Base-by-base conservation (phyloP, 305 asterid genomes). In the Coffea humblotiana region DNA sequence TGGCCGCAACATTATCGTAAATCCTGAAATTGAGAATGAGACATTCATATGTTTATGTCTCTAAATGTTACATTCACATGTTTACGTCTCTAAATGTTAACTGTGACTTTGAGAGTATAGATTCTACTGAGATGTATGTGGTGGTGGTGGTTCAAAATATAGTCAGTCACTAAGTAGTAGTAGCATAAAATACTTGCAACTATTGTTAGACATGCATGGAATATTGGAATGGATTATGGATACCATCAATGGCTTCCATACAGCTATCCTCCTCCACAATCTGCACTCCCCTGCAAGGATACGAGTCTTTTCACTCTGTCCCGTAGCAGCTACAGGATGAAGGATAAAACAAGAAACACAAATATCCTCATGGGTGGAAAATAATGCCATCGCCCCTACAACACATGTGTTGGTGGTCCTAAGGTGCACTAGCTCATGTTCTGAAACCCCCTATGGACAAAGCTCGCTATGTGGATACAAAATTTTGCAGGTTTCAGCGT, bases 381-480 rank as follows among this genome's bases (percentile, higher is more conserved):
- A 67, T 69, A 85, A 80, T 85, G 84, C 79, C 80, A 69, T 76
- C 29, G 76, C 79, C 82, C 82, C 67, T 70, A 76, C 79, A 82
- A 60, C 56, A 64, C 82, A 76, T 72, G 80, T 76, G 66, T 74
- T 82, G 71, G 89, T 88, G 89, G 90, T 88, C 91, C 93, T 88
- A 72, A 9, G 72, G 8, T 70, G 9, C 54, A 69, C 13, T 29
- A 61, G 72, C 43, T 8, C 67, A 23, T 71, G 19, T 48, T 27
- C 10, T 48, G 54, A 40, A 35, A 15, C 65, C 23, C 45, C 4
- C 4, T 3, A 13, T 2, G 27, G 21, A 27, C 45, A 21, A 23
- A 75, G 43, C 40, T 75, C 71, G 40, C 58, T 0, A 40, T 40
- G 1, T 40, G 27, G 58, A 71, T 40, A 61, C 43, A 2, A 29